A percentile compares a stretch with the other conserved stretches of the same genome.
Conservation (phyloP, 768 basidiomycete genomes). For the Calocybe indica region DNA sequence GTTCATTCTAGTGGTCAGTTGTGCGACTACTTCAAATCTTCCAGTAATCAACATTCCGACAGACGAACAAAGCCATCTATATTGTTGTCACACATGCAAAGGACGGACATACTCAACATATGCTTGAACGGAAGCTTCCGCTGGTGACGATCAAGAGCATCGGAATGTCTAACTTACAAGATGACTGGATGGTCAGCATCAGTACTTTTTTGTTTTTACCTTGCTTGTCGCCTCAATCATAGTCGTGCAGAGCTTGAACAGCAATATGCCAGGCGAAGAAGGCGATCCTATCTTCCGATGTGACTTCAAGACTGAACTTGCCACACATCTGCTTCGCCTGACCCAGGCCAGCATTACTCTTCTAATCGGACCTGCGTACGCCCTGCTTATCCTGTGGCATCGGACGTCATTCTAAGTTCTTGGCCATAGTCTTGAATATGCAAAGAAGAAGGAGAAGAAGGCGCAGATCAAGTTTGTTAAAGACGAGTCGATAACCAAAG, state of each 20-base stretch:
- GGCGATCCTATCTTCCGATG: conserved; percentile 92
- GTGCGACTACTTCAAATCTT: not conserved
- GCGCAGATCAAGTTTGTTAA: conserved; percentile 81
- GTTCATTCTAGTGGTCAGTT: conserved; percentile 79
- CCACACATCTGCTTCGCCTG: conserved; percentile 72
- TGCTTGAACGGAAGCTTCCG: conserved; percentile 83
- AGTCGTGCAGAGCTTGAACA: conserved; percentile 61
- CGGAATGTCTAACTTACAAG: conserved; percentile 81
- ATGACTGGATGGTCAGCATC: conserved; percentile 82
- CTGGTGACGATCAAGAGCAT: conserved; percentile 84
- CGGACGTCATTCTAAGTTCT: conserved; percentile 4
- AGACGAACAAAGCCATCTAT: conserved; percentile 86
- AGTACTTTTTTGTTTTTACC: conserved; percentile 15
- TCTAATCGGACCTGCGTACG: conserved; percentile 73
- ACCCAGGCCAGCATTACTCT: conserved; percentile 75
- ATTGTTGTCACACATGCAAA: conserved; percentile 59
- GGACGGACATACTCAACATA: conserved; percentile 52
- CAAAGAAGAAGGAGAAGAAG: conserved; percentile 97
- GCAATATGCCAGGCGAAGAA: conserved; percentile 68
- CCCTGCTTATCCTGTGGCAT: conserved; percentile 5
- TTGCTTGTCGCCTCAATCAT: conserved; percentile 4
- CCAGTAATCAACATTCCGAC: not conserved
- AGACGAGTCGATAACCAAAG: conserved; percentile 76
- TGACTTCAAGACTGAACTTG: conserved; percentile 93
- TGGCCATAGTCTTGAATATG: conserved; percentile 68